Conservation (phyloP, 2,329 filamentous ascomycete species). For the Fusarium circinatum region DNA sequence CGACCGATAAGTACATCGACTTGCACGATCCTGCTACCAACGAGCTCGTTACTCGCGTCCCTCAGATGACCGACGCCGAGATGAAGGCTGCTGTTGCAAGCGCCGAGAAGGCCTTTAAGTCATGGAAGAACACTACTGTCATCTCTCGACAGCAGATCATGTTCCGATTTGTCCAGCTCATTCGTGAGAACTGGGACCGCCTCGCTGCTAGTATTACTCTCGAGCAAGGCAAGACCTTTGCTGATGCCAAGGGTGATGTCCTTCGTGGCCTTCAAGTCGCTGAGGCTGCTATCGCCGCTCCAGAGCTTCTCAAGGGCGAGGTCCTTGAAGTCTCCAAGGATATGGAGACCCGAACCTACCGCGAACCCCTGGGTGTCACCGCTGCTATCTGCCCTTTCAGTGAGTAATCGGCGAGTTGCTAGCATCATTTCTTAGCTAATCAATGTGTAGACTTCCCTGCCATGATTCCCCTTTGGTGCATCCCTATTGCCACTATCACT, state of each 20-base stretch:
- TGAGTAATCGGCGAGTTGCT: constrained; percentile 54
- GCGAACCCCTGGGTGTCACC: constrained; percentile 82
- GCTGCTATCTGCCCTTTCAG: constrained; percentile 90
- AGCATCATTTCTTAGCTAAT: constrained; percentile 13
- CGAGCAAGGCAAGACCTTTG: constrained; percentile 90
- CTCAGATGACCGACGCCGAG: constrained; percentile 82
- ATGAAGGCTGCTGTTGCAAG: constrained; percentile 79
- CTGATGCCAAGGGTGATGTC: constrained; percentile 84
- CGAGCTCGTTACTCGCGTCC: constrained; percentile 84
- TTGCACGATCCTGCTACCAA: constrained; percentile 86
- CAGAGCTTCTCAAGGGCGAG: constrained; percentile 84
- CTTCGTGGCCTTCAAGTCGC: constrained; percentile 85
- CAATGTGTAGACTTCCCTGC: constrained; percentile 79
- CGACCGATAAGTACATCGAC: constrained; percentile 78
- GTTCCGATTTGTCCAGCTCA: constrained; percentile 85
- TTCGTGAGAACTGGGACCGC: constrained; percentile 86
- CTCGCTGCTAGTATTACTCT: constrained; percentile 86
- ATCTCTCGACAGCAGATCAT: constrained; percentile 83
- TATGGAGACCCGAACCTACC: constrained; percentile 87
- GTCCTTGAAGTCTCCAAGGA: constrained; percentile 87
- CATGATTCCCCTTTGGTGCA: constrained; percentile 94
- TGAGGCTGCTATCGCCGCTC: constrained; percentile 82
- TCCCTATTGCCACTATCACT: constrained; percentile 84
- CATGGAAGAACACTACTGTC: constrained; percentile 78
- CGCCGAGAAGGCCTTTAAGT: constrained; percentile 78